Percentiles rank a stretch among this genome's conserved stretches.
Evolutionary conservation across 495 filamentous ascomycete species (phyloP).

Genomic region (Lasiosphaeris hirsuta): DNA sequence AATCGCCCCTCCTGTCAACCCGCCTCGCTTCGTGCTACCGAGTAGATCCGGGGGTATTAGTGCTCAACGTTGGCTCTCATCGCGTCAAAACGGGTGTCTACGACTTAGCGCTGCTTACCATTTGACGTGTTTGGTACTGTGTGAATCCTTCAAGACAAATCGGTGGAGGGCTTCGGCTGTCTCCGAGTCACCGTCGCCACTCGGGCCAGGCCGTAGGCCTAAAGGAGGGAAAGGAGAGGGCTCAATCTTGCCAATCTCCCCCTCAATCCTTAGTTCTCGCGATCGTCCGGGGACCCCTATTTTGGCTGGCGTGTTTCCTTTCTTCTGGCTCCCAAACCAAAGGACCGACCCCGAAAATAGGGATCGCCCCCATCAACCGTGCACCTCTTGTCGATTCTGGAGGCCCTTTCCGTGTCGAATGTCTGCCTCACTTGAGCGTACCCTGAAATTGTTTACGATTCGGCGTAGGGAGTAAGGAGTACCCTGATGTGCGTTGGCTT

Average conservation of each 20-base stretch:
- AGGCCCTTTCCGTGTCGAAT: neutral
- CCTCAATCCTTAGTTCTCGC: slow-evolving; percentile 4
- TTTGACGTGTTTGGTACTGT: neutral
- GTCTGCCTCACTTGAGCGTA: neutral
- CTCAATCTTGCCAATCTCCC: no score
- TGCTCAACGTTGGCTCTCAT: no score
- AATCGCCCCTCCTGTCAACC: neutral
- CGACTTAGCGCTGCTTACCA: no score
- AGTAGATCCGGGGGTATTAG: no score
- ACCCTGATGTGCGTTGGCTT: neutral
- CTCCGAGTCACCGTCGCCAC: slow-evolving; percentile 5
- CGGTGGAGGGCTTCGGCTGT: neutral
- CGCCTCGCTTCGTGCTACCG: neutral
- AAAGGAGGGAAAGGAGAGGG: neutral
- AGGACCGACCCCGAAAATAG: no score
- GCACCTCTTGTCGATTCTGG: neutral
- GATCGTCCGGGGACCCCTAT: slow-evolving; percentile 6
- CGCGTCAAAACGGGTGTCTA: no score
- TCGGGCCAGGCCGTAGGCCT: neutral
- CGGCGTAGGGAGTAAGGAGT: no score
- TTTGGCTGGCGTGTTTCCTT: slow-evolving; percentile 1
- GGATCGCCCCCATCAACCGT: neutral
- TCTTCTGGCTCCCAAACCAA: neutral
- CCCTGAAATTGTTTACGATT: neutral
- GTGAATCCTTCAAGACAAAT: neutral